Percentiles rank a stretch among this genome's conserved stretches.
These are phyloP conservation scores for Neurospora hispaniola DNA, from an alignment of 495 filamentous ascomycete genomes.

Conservation along the genomic window DNA sequence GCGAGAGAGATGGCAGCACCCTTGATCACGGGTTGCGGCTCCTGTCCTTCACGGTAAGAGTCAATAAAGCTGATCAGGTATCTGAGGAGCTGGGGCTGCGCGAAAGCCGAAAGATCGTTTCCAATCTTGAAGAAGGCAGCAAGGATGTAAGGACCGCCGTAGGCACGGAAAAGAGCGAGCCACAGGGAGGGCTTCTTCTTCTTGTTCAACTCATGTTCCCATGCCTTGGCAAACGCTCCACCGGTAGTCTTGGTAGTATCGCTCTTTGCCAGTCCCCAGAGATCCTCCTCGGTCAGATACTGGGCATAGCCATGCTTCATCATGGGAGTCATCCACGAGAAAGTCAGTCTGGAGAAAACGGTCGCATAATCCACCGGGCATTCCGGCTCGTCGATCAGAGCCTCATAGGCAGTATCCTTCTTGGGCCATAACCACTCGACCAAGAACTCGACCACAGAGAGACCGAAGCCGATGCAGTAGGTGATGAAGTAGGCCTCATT, in stretches of 20 bases:
- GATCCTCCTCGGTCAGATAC: slow-evolving; percentile 88
- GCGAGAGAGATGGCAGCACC: slow-evolving; percentile 81
- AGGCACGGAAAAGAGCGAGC: slow-evolving; percentile 78
- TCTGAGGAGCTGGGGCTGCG: slow-evolving; percentile 84
- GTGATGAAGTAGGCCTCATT: slow-evolving; percentile 67
- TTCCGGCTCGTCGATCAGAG: slow-evolving; percentile 72
- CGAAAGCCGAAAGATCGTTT: slow-evolving; percentile 76
- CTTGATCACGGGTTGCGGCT: slow-evolving; percentile 65
- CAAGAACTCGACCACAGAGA: slow-evolving; percentile 63
- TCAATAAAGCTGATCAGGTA: slow-evolving; percentile 77
- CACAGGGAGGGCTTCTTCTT: slow-evolving; percentile 71
- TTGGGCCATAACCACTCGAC: slow-evolving; percentile 92
- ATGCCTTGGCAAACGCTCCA: slow-evolving; percentile 56
- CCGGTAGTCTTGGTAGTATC: slow-evolving; percentile 69
- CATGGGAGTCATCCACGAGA: slow-evolving; percentile 97
- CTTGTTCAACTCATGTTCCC: slow-evolving; percentile 66
- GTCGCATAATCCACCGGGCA: slow-evolving; percentile 93
- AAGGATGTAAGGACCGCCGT: slow-evolving; percentile 70
- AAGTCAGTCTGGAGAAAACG: slow-evolving; percentile 87
- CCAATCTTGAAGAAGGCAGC: slow-evolving; percentile 75
- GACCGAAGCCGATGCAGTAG: slow-evolving; percentile 62
- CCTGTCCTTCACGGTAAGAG: slow-evolving; percentile 53
- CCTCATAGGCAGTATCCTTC: slow-evolving; percentile 71
- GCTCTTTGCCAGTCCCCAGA: slow-evolving; percentile 79
- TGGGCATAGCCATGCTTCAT: slow-evolving; percentile 93